phyloP scores from a whole-genome alignment of 2,329 filamentous ascomycete species.

The Hirsutella rhossiliensis region DNA sequence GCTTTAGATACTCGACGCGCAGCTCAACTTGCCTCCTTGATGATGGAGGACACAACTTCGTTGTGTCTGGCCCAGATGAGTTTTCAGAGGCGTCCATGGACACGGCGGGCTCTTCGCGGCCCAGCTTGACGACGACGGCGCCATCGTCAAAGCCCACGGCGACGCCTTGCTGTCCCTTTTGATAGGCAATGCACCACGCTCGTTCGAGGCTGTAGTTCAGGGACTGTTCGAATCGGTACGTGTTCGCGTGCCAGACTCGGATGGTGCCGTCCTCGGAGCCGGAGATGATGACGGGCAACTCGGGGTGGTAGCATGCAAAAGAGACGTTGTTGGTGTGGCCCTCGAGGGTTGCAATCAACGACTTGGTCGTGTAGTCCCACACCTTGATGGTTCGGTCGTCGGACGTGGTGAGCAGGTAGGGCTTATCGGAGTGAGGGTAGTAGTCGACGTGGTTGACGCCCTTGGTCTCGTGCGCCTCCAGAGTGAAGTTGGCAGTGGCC shows the following conservation, averaged over 20 bases:
- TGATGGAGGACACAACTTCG: slow-evolving; percentile 87
- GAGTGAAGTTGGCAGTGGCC: slow-evolving; percentile 86
- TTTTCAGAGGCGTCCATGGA: slow-evolving; percentile 94
- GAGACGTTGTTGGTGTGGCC: slow-evolving; percentile 97
- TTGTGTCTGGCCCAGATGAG: slow-evolving; percentile 93
- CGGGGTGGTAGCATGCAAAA: slow-evolving; percentile 95
- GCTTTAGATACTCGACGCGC: too few species aligned
- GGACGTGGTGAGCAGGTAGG: slow-evolving; percentile 89
- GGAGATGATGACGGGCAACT: slow-evolving; percentile 92
- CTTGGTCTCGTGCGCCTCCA: slow-evolving; percentile 94
- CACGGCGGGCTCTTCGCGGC: slow-evolving; percentile 90
- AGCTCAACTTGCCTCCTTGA: slow-evolving; percentile 53
- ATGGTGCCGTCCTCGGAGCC: slow-evolving; percentile 96
- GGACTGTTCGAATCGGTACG: slow-evolving; percentile 90
- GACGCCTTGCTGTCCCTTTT: slow-evolving; percentile 86
- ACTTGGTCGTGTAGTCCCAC: slow-evolving; percentile 99
- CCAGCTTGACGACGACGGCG: slow-evolving; percentile 95
- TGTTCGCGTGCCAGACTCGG: slow-evolving; percentile 98
- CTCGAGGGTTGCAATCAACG: slow-evolving; percentile 88
- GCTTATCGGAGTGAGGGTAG: slow-evolving; percentile 61
- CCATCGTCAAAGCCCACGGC: slow-evolving; percentile 97
- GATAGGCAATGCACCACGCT: slow-evolving; percentile 95
- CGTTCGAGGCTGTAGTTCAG: slow-evolving; percentile 92
- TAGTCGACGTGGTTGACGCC: slow-evolving; percentile 97
- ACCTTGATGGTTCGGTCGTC: slow-evolving; percentile 96